phyloP scores from a whole-genome alignment of 1,139 yeast genomes.

The Arxiozyma bovina region DNA sequence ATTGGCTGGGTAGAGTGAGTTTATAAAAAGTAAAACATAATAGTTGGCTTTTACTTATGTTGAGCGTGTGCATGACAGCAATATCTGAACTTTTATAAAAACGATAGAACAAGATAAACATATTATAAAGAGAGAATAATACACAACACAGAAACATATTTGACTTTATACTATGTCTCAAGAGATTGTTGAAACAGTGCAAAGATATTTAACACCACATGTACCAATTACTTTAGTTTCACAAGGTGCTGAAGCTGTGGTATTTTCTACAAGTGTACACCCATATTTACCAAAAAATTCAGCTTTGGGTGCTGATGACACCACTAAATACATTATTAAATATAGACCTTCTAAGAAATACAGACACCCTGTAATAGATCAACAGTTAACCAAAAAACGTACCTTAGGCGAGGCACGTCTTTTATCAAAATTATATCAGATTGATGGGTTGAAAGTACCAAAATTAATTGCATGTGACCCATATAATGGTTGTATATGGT shows the following conservation, averaged over 20 bases:
- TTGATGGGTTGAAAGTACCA: conserved; percentile 61
- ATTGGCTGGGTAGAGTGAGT: not conserved
- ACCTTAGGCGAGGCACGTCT: conserved; percentile 81
- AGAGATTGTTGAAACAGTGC: conserved; percentile 34
- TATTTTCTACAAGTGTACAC: conserved; percentile 54
- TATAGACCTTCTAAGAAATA: conserved; percentile 85
- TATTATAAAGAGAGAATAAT: not conserved
- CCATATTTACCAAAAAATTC: conserved; percentile 46
- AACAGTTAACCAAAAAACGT: conserved; percentile 64
- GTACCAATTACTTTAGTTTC: conserved; percentile 51
- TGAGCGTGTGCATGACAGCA: not conserved
- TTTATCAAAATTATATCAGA: conserved; percentile 45
- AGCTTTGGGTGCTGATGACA: not conserved
- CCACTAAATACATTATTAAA: conserved; percentile 52
- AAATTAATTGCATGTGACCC: conserved; percentile 62
- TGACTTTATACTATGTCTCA: conserved; percentile 27
- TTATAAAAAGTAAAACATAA: too few species aligned
- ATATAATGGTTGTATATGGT: conserved; percentile 77
- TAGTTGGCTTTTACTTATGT: not conserved
- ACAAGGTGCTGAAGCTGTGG: conserved; percentile 95
- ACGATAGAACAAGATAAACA: not conserved
- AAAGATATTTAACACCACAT: conserved; percentile 36
- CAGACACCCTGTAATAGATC: conserved; percentile 78
- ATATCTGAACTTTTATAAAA: not conserved
- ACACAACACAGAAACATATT: not conserved